Evolutionary conservation across 176 grass and related monocot genomes (phyloP).

Genomic region (Poa pratensis): DNA sequence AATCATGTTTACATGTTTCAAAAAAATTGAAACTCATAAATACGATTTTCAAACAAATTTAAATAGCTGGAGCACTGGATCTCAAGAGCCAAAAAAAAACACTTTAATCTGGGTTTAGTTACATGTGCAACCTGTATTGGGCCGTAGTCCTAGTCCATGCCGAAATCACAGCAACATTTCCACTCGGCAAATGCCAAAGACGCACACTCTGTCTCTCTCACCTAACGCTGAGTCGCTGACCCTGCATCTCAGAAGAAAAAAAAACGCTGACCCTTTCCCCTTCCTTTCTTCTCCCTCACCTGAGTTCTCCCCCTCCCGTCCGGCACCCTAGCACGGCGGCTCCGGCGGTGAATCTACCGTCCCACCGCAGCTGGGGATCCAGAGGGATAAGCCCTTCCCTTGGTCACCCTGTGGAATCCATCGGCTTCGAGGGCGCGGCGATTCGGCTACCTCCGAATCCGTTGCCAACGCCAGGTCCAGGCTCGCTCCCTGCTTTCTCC

Average conservation of each 20-base stretch:
- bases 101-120: not conserved
- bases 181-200: not conserved
- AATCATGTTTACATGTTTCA: too few relatives aligned
- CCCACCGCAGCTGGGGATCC: not conserved
- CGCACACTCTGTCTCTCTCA: not conserved
- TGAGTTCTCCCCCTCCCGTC: not conserved
- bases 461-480: constrained; percentile 29
- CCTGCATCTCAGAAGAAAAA: not conserved
- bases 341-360: not conserved
- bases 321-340: not conserved
- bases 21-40: too few relatives aligned
- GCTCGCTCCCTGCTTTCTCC: not conserved
- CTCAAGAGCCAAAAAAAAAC: too few relatives aligned
- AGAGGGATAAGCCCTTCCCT: not conserved
- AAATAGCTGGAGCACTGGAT: too few relatives aligned
- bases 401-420: not conserved
- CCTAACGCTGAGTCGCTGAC: not conserved
- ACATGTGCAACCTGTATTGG: not conserved
- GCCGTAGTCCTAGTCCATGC: not conserved
- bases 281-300: not conserved
- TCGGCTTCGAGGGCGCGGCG: not conserved
- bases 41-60: too few relatives aligned
- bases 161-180: not conserved
- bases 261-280: not conserved
- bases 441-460: constrained; percentile 49